Conservation (phyloP, 306 rosid genomes). For the Macrotyloma uniflorum region DNA sequence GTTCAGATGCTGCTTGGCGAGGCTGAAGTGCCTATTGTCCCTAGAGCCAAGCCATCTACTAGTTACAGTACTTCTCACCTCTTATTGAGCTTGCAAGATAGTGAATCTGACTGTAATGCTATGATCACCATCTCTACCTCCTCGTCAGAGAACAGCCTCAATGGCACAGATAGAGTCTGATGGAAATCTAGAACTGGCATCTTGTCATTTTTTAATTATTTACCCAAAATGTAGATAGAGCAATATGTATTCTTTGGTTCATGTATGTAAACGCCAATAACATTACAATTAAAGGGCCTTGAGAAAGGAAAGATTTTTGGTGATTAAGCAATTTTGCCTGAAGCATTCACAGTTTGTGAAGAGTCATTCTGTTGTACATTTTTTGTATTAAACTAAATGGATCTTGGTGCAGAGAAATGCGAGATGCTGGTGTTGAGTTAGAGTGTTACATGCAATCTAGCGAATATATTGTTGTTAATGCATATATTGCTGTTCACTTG, state of each 20-base stretch:
- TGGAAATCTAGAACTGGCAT: background rate
- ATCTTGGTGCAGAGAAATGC: slow-evolving; percentile 11
- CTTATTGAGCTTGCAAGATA: slow-evolving; percentile 69
- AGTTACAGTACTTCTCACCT: slow-evolving; percentile 73
- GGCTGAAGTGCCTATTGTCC: slow-evolving; percentile 73
- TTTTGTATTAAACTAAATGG: background rate
- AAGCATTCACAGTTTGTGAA: background rate
- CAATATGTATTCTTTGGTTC: slow-evolving; percentile 42
- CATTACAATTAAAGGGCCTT: slow-evolving; percentile 26
- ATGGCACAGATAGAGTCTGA: slow-evolving; percentile 51
- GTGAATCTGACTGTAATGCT: slow-evolving; percentile 76
- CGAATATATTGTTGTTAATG: background rate
- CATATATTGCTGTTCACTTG: background rate
- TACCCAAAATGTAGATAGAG: slow-evolving; percentile 30
- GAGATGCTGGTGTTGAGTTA: background rate
- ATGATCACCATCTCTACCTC: slow-evolving; percentile 61
- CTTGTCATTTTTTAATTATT: slow-evolving; percentile 30
- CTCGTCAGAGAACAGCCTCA: slow-evolving; percentile 57
- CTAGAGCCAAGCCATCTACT: slow-evolving; percentile 65
- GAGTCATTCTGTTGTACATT: background rate
- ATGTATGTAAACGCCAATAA: slow-evolving; percentile 41
- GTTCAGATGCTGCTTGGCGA: slow-evolving; percentile 84
- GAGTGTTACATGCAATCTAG: slow-evolving; percentile 8
- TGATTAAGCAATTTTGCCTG: slow-evolving; percentile 25
- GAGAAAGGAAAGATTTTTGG: slow-evolving; percentile 30